Percentiles rank a stretch among this genome's conserved stretches.
Evolutionary conservation across 169 alveolate genomes (phyloP).

Genomic region (Besnoitia besnoiti): DNA sequence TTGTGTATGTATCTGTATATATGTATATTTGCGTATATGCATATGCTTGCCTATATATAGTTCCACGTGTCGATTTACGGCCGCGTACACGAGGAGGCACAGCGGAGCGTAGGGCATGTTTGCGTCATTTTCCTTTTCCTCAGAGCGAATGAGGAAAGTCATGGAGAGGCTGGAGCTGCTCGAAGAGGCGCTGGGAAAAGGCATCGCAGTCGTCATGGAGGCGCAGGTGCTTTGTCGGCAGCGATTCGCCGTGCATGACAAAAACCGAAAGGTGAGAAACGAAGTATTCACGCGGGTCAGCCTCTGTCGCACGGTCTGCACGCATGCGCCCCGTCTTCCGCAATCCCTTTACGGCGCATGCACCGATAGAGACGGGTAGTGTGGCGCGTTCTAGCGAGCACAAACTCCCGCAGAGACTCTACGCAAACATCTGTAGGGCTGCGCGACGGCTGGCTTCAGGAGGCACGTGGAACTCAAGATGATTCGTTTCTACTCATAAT

Average conservation of each 20-base stretch:
- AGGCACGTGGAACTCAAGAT: no score
- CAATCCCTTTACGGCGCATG: no score
- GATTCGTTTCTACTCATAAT: no score
- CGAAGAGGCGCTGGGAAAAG: not conserved
- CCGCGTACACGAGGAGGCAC: not conserved
- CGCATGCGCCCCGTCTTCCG: no score
- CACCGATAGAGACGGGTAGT: no score
- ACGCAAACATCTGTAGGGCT: no score
- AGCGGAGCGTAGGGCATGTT: not conserved
- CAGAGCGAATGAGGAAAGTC: not conserved
- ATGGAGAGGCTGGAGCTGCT: slow-evolving; percentile 2
- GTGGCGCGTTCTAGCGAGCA: no score
- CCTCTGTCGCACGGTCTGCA: no score
- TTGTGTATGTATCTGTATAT: not conserved
- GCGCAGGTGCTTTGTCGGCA: not conserved
- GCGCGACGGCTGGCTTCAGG: no score
- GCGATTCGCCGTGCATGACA: not conserved
- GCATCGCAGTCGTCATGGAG: slow-evolving; percentile 21
- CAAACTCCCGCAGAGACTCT: no score
- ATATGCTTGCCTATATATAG: not conserved
- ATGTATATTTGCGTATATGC: not conserved
- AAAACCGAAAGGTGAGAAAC: not conserved
- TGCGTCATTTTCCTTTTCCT: not conserved
- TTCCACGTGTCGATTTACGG: not conserved
- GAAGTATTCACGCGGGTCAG: no score